phyloP scores from a whole-genome alignment of 768 basidiomycete species.

The Ephemerocybe angulata region DNA sequence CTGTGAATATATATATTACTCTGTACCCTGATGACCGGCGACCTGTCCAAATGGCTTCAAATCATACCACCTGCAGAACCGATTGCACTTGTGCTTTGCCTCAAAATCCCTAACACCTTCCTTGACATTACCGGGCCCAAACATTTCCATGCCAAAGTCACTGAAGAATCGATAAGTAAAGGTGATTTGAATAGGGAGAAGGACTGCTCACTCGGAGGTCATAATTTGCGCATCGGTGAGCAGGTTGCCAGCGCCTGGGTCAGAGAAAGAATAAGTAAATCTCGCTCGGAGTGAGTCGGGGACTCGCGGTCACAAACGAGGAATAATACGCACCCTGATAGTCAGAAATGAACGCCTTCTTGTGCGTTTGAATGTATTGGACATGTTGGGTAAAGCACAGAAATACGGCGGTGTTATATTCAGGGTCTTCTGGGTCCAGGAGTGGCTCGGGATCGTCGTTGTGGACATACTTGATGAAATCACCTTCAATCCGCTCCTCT shows the following conservation, averaged over 20 bases:
- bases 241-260: neutral
- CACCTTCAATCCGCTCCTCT: conserved; percentile 7
- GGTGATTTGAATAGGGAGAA: too few species aligned
- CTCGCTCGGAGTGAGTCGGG: neutral
- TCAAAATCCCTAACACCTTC: conserved; percentile 7
- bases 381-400: conserved; percentile 16
- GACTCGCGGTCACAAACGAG: too few species aligned
- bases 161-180: neutral
- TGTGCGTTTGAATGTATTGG: conserved; percentile 12
- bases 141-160: conserved; percentile 1
- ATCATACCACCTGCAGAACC: conserved; percentile 15
- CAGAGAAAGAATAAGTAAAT: neutral
- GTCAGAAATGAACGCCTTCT: conserved; percentile 10
- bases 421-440: neutral
- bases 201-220: neutral
- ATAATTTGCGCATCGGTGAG: neutral
- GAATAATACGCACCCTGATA: neutral
- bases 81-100: conserved; percentile 15
- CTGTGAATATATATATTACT: too few species aligned
- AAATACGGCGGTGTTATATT: conserved; percentile 2
- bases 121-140: conserved; percentile 15
- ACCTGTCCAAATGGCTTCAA: too few species aligned
- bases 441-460: conserved; percentile 8
- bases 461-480: conserved; percentile 14
- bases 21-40: too few species aligned